Base-by-base conservation (phyloP, 139 green algal species). In the Chlorella sp. region DNA sequence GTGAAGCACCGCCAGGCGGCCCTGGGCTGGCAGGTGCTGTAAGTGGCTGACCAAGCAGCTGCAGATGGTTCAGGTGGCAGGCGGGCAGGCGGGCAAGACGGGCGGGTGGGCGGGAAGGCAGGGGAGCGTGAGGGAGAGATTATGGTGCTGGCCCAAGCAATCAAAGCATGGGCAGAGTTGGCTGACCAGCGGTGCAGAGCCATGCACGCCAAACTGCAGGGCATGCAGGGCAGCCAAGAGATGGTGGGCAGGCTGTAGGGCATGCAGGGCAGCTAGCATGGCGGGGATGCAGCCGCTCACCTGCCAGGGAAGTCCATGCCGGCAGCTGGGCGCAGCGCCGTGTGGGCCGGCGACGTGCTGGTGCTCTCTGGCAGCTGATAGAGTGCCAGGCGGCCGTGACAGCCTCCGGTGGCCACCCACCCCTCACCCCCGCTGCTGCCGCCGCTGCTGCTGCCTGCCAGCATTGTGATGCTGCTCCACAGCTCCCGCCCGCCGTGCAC, bases 321-420 rank as follows among this genome's bases (percentile, higher is more conserved):
- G 1, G 75, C 86, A 12, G 57, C 57, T 12, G n/a, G 42, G 12
- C 28, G 30, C 84, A 80, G 34, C 39, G 68, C 64, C 40, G 16
- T 22, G 9, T 76, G 37, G 15, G 61, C 19, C 5, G 84, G 84
- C 0, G 66, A 75, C 9, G 0, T 28, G 84, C 84, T 68, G 68
- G 21, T 16, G 11, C 61, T 36, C 39, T 66, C 39, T 3, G 84
- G 84, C 39, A 88, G 84, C 30, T 48, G 84, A 26, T 28, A 88
- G 19, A 81, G 39, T 19, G 68, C 64, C 26, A 88, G 1, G 4
- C 68, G 34, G 66, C 84, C 84, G 16, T 64, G 39, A 39, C 66
- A 80, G 84, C 84, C 71, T 39, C 84, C 84, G 0, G 84, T 68
- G 3, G 84, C 84, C n/a, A 88, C 84, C 84, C 48, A 57, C 16